Percentiles rank a stretch among this genome's conserved stretches.
Evolutionary conservation across 1,139 yeast species (phyloP).

Genomic region (Tardiomyces digboiensis): DNA sequence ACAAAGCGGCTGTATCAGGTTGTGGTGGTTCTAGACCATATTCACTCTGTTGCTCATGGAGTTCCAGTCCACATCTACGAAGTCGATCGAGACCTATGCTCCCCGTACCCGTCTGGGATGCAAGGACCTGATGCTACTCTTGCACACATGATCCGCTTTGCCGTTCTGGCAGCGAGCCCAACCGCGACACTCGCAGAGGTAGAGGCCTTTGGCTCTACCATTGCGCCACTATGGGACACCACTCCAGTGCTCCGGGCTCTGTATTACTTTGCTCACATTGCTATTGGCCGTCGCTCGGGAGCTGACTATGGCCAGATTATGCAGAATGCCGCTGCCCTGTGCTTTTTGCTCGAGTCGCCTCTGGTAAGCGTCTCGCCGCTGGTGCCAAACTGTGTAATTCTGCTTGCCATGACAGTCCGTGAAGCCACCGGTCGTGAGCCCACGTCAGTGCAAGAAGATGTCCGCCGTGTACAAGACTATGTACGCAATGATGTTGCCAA

Average conservation of each 20-base stretch:
- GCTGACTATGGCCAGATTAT: conserved; percentile 4
- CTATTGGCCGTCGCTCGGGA: background rate
- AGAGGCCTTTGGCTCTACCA: conserved; percentile 3
- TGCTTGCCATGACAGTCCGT: conserved; percentile 6
- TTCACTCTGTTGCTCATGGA: conserved; percentile 17
- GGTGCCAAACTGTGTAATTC: conserved; percentile 15
- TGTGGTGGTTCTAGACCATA: conserved; percentile 22
- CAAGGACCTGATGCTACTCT: conserved; percentile 8
- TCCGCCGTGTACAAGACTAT: background rate
- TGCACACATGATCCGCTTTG: background rate
- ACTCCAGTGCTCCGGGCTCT: conserved; percentile 21
- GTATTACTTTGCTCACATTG: conserved; percentile 9
- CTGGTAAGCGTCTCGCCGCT: conserved; percentile 20
- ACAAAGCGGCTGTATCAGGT: conserved; percentile 22
- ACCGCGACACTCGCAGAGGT: background rate
- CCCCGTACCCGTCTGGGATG: conserved; percentile 3
- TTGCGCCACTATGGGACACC: conserved; percentile 21
- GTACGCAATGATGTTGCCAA: background rate
- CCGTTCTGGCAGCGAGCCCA: background rate
- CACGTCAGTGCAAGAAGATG: background rate
- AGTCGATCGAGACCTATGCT: background rate
- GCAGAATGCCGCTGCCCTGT: conserved; percentile 7
- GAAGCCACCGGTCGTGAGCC: background rate
- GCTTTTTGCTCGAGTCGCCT: conserved; percentile 18
- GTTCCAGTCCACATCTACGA: conserved; percentile 17